Evolutionary conservation across 495 filamentous ascomycete species (phyloP).

Genomic region (Penicillium dipodomyicola): DNA sequence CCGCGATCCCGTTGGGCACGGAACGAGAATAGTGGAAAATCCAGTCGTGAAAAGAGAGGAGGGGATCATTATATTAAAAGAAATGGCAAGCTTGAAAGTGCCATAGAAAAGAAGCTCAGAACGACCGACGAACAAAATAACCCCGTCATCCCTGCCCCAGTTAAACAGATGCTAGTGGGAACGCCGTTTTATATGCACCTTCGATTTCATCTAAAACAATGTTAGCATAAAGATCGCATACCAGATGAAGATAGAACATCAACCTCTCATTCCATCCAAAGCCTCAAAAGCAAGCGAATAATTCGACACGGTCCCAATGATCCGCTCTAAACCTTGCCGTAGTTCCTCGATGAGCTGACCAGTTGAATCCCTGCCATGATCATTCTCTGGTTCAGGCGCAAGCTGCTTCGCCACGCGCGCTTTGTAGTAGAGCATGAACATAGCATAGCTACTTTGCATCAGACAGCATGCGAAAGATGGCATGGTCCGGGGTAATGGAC

Average conservation of each 20-base stretch:
- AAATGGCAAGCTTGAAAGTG: neutral
- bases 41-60: neutral
- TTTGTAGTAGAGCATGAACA: slow-evolving; percentile 56
- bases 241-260: slow-evolving; percentile 9
- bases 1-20: neutral
- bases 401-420: slow-evolving; percentile 49
- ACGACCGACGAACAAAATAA: slow-evolving; percentile 2
- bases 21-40: neutral
- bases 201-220: slow-evolving; percentile 41
- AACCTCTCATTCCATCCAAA: slow-evolving; percentile 61
- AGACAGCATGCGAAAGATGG: slow-evolving; percentile 60
- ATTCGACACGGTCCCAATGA: slow-evolving; percentile 52
- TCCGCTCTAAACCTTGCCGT: slow-evolving; percentile 51
- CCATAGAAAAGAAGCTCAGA: slow-evolving; percentile 10
- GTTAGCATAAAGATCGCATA: slow-evolving; percentile 11
- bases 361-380: slow-evolving; percentile 32
- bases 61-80: neutral
- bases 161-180: slow-evolving; percentile 32
- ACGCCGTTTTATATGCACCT: slow-evolving; percentile 48
- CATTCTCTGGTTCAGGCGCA: slow-evolving; percentile 37
- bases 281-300: slow-evolving; percentile 60
- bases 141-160: slow-evolving; percentile 6
- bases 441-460: slow-evolving; percentile 61
- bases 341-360: slow-evolving; percentile 51
- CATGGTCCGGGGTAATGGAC: slow-evolving; percentile 53